These are phyloP conservation scores for Buxus sempervirens DNA, from an alignment of 164 flowering plant genomes.

Conservation along the genomic window DNA sequence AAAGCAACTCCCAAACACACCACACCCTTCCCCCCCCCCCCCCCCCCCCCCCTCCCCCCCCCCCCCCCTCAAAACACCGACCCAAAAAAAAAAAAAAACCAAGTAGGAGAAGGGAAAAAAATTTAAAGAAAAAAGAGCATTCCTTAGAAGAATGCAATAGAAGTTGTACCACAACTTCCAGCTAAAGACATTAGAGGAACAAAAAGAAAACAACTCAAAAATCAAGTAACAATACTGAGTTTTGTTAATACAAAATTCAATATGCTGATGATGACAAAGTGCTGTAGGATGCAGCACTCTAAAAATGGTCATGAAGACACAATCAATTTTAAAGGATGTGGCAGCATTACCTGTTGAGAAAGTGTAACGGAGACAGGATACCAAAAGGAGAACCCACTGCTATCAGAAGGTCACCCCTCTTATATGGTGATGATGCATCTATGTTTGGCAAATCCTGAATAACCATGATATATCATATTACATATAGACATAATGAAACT, in stretches of 20 bases:
- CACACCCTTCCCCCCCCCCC: no score
- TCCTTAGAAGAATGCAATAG: no score
- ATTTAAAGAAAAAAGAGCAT: no score
- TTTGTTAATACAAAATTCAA: no score
- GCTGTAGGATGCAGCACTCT: not conserved
- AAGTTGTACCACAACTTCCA: not conserved
- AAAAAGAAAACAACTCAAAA: not conserved
- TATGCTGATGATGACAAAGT: not conserved
- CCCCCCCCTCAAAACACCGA: no score
- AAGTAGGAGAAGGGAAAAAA: not conserved
- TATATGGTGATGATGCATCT: slow-evolving; percentile 22
- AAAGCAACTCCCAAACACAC: no score
- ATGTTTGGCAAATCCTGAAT: slow-evolving; percentile 56
- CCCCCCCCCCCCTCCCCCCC: no score
- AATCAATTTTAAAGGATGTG: no score
- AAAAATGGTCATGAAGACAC: not conserved
- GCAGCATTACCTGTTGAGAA: slow-evolving; percentile 69
- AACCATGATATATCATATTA: slow-evolving; percentile 27
- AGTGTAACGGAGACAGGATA: slow-evolving; percentile 86
- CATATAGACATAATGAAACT: slow-evolving; percentile 17
- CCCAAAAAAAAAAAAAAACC: no score
- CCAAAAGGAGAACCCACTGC: slow-evolving; percentile 97
- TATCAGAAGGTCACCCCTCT: slow-evolving; percentile 69
- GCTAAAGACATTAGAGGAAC: not conserved
- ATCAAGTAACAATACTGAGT: not conserved